phyloP scores from a whole-genome alignment of 495 filamentous ascomycete species.

The Hypomontagnella submonticulosa region DNA sequence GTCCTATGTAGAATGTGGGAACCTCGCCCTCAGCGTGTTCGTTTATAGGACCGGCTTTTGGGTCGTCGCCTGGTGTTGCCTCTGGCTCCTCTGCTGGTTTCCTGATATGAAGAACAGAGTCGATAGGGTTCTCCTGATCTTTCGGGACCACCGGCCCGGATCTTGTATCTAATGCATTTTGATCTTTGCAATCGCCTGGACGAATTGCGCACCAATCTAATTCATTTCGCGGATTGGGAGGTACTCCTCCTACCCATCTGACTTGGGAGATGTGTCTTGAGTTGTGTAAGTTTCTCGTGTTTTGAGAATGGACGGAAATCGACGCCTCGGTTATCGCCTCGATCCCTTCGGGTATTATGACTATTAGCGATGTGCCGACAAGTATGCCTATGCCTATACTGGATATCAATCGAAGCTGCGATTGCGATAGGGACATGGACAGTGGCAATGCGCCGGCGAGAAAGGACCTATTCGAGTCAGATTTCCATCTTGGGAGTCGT shows the following conservation, averaged over 20 bases:
- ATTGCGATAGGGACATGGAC: slow-evolving; percentile 87
- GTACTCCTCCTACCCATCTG: slow-evolving; percentile 37
- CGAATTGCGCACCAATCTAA: slow-evolving; percentile 15
- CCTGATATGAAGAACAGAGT: slow-evolving; percentile 20
- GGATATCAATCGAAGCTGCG: slow-evolving; percentile 87
- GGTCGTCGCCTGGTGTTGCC: slow-evolving; percentile 17
- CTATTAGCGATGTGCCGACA: slow-evolving; percentile 92
- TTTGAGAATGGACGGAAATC: slow-evolving; percentile 55
- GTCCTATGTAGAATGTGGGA: slow-evolving; percentile 74
- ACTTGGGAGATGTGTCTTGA: slow-evolving; percentile 32
- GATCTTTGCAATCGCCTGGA: not conserved
- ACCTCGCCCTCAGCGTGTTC: slow-evolving; percentile 50
- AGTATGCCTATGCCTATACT: slow-evolving; percentile 94
- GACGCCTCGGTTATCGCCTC: slow-evolving; percentile 84
- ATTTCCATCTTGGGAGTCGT: slow-evolving; percentile 26
- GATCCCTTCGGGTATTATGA: slow-evolving; percentile 97
- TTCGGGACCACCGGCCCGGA: not conserved
- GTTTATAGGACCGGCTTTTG: slow-evolving; percentile 17
- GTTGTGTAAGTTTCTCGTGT: slow-evolving; percentile 39
- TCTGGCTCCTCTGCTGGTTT: slow-evolving; percentile 32
- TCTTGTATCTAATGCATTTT: slow-evolving; percentile 4
- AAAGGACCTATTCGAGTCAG: slow-evolving; percentile 77
- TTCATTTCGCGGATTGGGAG: slow-evolving; percentile 1
- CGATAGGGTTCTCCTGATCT: not conserved
- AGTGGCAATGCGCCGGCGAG: slow-evolving; percentile 92